Evolutionary conservation across 2,329 filamentous ascomycete species (phyloP).

Genomic region (Penicillium italicum): DNA sequence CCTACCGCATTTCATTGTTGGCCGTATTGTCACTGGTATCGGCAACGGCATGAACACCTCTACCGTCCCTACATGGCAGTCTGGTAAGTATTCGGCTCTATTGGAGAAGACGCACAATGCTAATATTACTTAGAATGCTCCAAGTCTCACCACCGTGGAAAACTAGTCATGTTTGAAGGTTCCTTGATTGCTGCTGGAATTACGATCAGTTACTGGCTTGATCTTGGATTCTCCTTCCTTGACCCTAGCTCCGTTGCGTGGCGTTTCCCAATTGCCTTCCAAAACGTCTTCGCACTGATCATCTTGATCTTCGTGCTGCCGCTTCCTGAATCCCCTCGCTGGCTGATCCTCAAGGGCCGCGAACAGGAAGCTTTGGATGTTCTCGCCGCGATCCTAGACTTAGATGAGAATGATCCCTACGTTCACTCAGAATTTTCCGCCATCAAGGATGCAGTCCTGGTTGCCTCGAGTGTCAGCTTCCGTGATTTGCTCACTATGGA

Average conservation of each 20-base stretch:
- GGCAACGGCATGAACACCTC: conserved; percentile 54
- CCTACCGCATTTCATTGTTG: conserved; percentile 50
- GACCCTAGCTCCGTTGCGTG: conserved; percentile 45
- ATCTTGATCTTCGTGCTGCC: conserved; percentile 46
- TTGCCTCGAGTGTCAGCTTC: conserved; percentile 50
- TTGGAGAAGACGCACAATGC: accelerated
- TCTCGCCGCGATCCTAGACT: conserved; percentile 45
- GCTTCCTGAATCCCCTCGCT: conserved; percentile 55
- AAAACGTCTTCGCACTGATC: conserved; percentile 52
- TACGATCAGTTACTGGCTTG: conserved; percentile 48
- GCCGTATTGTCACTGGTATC: conserved; percentile 51
- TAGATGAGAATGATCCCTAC: conserved; percentile 43
- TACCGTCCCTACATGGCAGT: conserved; percentile 52
- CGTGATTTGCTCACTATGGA: conserved; percentile 56
- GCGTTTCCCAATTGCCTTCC: conserved; percentile 55
- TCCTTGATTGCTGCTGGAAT: conserved; percentile 48
- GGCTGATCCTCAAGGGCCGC: conserved; percentile 53
- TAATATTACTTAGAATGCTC: conserved; percentile 39
- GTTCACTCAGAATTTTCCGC: conserved; percentile 46
- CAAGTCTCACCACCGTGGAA: conserved; percentile 48
- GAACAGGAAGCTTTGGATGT: conserved; percentile 49
- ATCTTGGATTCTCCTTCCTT: conserved; percentile 51
- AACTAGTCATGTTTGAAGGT: conserved; percentile 51
- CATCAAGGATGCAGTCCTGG: conserved; percentile 50
- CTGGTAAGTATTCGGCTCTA: conserved; percentile 6